Conservation (phyloP, 306 rosid species). For the Cyclanthera cordifolia region DNA sequence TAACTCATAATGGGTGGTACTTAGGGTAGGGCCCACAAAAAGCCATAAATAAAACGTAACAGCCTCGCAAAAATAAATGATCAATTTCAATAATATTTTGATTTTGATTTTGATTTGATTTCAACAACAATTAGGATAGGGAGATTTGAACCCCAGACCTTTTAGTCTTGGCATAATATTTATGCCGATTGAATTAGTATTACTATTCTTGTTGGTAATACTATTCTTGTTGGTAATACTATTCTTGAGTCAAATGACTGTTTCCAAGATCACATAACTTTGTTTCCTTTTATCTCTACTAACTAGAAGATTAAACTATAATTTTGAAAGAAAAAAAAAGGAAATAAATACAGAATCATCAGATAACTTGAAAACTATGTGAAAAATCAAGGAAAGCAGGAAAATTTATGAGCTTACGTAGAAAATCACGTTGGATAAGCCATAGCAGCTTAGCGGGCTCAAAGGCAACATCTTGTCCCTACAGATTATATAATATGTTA, state of each 20-base stretch:
- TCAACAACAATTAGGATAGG: too few species aligned
- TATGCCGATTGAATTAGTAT: too few species aligned
- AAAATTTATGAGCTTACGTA: constrained; percentile 47
- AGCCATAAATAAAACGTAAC: background rate
- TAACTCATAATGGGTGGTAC: background rate
- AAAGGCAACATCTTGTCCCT: constrained; percentile 97
- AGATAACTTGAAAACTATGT: background rate
- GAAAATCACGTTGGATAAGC: constrained; percentile 98
- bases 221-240: too few species aligned
- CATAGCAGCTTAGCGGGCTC: constrained; percentile 97
- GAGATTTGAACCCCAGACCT: too few species aligned
- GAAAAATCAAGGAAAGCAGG: background rate
- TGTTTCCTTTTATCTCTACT: background rate
- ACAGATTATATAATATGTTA: constrained; percentile 28
- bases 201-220: too few species aligned
- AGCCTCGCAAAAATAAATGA: background rate
- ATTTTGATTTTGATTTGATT: too few species aligned
- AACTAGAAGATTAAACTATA: background rate
- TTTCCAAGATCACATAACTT: background rate
- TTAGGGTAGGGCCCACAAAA: background rate
- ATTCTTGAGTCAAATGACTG: background rate
- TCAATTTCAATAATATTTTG: background rate
- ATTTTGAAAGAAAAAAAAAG: background rate
- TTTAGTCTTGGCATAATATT: too few species aligned
- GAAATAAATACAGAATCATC: background rate